Evolutionary conservation across 2,329 filamentous ascomycete species (phyloP).

Genomic region (Microcera coccophila): DNA sequence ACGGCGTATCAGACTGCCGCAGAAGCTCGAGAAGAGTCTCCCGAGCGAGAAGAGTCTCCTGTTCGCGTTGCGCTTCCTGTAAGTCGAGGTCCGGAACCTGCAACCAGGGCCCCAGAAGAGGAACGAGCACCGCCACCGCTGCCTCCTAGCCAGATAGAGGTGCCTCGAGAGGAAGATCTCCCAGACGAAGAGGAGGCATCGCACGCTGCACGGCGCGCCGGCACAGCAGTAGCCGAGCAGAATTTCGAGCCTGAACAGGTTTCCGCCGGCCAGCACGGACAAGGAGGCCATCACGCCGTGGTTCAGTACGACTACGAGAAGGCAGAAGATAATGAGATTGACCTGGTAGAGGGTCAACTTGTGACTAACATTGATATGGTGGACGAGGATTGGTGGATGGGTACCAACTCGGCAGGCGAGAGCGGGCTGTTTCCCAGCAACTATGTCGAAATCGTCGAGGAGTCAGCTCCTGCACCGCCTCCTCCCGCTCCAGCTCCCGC

Average conservation of each 20-base stretch:
- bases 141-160: slow-evolving; percentile 60
- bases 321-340: slow-evolving; percentile 94
- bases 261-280: slow-evolving; percentile 32
- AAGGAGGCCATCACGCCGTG: slow-evolving; percentile 66
- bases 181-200: slow-evolving; percentile 60
- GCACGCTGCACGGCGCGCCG: slow-evolving; percentile 57
- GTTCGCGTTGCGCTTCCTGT: slow-evolving; percentile 85
- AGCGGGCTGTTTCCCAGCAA: slow-evolving; percentile 93
- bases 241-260: slow-evolving; percentile 31
- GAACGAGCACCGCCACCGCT: slow-evolving; percentile 54
- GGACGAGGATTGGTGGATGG: slow-evolving; percentile 98
- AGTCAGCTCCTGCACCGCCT: slow-evolving; percentile 53
- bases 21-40: not conserved
- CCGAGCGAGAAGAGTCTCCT: slow-evolving; percentile 63
- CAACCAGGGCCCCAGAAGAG: slow-evolving; percentile 49
- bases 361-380: slow-evolving; percentile 95
- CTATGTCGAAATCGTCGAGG: slow-evolving; percentile 84
- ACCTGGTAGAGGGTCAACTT: slow-evolving; percentile 81
- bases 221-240: slow-evolving; percentile 50
- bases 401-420: slow-evolving; percentile 79
- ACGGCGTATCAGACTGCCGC: slow-evolving; percentile 31
- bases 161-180: slow-evolving; percentile 62
- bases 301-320: slow-evolving; percentile 96
- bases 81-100: slow-evolving; percentile 55
- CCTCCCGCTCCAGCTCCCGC: slow-evolving; percentile 30